Percentiles rank a stretch among this genome's conserved stretches.
Evolutionary conservation across 2,329 filamentous ascomycete genomes (phyloP).

Genomic region (Xylaria sp.): DNA sequence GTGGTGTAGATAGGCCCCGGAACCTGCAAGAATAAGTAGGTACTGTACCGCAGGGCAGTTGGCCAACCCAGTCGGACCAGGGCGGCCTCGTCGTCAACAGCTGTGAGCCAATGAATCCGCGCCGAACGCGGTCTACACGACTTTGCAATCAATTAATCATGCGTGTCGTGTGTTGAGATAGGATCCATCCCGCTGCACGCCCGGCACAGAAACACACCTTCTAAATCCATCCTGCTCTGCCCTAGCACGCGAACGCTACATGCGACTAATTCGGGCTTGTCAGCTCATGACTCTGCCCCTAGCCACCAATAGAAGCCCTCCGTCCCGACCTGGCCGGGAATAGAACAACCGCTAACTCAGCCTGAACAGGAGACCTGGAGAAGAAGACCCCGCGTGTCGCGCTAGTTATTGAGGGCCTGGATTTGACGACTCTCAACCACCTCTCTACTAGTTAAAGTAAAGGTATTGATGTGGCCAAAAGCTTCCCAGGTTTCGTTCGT

Average conservation of each 20-base stretch:
- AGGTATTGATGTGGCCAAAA: conserved; percentile 9
- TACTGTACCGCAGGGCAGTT: conserved; percentile 42
- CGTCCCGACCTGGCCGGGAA: conserved; percentile 25
- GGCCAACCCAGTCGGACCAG: conserved; percentile 46
- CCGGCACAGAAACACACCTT: conserved; percentile 37
- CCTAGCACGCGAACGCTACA: conserved; percentile 37
- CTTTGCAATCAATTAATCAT: conserved; percentile 54
- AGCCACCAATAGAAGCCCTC: conserved; percentile 28
- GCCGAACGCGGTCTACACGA: conserved; percentile 54
- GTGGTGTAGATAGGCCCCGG: conserved; percentile 18
- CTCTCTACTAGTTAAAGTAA: background rate
- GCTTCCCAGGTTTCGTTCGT: too few species aligned
- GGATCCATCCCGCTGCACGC: conserved; percentile 45
- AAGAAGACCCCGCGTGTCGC: conserved; percentile 27
- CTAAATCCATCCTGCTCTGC: conserved; percentile 38
- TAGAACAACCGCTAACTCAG: conserved; percentile 32
- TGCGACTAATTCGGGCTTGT: conserved; percentile 31
- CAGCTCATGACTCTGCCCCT: conserved; percentile 31
- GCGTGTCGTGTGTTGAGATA: conserved; percentile 52
- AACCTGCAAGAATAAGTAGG: conserved; percentile 46
- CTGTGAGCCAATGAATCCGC: conserved; percentile 51
- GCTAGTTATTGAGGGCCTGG: conserved; percentile 23
- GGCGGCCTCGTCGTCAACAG: conserved; percentile 43
- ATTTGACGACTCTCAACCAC: conserved; percentile 30
- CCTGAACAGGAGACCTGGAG: conserved; percentile 37